Conservation (phyloP, 2,329 filamentous ascomycete genomes). For the Orbilia javanica region DNA sequence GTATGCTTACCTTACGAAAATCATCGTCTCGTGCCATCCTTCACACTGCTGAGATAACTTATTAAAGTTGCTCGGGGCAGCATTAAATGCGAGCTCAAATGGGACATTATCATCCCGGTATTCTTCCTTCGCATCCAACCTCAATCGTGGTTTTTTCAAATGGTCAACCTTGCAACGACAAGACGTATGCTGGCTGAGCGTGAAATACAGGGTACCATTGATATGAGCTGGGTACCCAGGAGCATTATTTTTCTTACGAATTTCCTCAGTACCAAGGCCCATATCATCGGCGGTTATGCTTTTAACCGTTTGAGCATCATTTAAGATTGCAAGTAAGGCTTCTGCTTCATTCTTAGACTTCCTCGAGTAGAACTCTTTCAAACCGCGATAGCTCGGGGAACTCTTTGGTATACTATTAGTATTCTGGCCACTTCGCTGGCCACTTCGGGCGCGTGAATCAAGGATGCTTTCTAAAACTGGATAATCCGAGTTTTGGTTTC, state of each 20-base stretch:
- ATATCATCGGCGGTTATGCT: slow-evolving; percentile 22
- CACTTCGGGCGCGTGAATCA: too few relatives aligned
- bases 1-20: slow-evolving; percentile 16
- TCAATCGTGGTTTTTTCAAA: slow-evolving; percentile 23
- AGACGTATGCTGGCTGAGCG: slow-evolving; percentile 29
- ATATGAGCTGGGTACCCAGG: slow-evolving; percentile 38
- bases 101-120: slow-evolving; percentile 11
- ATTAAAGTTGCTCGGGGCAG: not conserved
- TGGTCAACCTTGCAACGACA: slow-evolving; percentile 34
- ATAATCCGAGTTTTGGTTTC: not conserved
- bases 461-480: not conserved
- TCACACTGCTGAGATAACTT: not conserved
- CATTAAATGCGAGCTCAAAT: slow-evolving; percentile 30
- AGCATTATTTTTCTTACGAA: slow-evolving; percentile 5
- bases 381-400: not conserved
- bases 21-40: slow-evolving; percentile 39
- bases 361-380: slow-evolving; percentile 17
- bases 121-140: slow-evolving; percentile 27
- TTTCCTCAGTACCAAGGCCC: not conserved
- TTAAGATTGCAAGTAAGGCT: not conserved
- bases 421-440: too few relatives aligned
- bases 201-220: slow-evolving; percentile 34
- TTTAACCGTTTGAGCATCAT: slow-evolving; percentile 7
- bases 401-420: not conserved
- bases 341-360: not conserved